phyloP scores from a whole-genome alignment of 306 rosid species.

The Begonia peltatifolia region DNA sequence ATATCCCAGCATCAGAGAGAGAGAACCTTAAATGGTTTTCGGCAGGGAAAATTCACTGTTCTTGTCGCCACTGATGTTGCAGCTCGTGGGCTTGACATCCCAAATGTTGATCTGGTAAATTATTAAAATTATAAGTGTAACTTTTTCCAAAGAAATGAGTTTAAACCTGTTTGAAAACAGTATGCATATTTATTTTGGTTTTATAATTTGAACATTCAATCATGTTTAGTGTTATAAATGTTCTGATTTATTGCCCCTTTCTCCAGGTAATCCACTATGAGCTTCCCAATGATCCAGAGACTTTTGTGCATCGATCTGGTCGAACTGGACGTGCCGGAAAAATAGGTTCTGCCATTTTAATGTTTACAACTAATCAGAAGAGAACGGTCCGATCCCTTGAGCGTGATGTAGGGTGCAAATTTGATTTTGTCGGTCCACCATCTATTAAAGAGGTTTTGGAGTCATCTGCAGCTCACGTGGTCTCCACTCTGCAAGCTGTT shows the following conservation, averaged over 20 bases:
- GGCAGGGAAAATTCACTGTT: slow-evolving; percentile 96
- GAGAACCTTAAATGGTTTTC: slow-evolving; percentile 89
- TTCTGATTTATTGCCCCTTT: not conserved
- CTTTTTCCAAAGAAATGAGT: too few species aligned
- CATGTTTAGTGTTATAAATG: too few species aligned
- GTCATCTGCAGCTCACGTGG: slow-evolving; percentile 85
- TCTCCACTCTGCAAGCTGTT: slow-evolving; percentile 66
- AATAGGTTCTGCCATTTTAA: slow-evolving; percentile 64
- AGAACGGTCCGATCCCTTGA: slow-evolving; percentile 93
- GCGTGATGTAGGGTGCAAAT: slow-evolving; percentile 89
- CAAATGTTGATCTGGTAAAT: slow-evolving; percentile 88
- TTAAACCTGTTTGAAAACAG: too few species aligned
- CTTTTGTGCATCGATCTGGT: slow-evolving; percentile 97
- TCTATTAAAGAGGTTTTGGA: slow-evolving; percentile 56
- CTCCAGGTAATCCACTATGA: slow-evolving; percentile 87
- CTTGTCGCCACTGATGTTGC: slow-evolving; percentile 99
- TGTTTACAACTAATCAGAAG: slow-evolving; percentile 88
- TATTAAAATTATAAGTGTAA: not conserved
- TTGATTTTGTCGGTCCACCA: slow-evolving; percentile 76
- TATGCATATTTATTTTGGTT: too few species aligned
- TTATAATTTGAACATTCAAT: too few species aligned
- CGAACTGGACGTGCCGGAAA: slow-evolving; percentile 99
- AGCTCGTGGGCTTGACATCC: slow-evolving; percentile 97
- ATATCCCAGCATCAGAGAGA: slow-evolving; percentile 98
- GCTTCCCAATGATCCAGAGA: slow-evolving; percentile 99